Conservation (phyloP, 2,329 filamentous ascomycete genomes). For the Colletotrichum australisinense region DNA sequence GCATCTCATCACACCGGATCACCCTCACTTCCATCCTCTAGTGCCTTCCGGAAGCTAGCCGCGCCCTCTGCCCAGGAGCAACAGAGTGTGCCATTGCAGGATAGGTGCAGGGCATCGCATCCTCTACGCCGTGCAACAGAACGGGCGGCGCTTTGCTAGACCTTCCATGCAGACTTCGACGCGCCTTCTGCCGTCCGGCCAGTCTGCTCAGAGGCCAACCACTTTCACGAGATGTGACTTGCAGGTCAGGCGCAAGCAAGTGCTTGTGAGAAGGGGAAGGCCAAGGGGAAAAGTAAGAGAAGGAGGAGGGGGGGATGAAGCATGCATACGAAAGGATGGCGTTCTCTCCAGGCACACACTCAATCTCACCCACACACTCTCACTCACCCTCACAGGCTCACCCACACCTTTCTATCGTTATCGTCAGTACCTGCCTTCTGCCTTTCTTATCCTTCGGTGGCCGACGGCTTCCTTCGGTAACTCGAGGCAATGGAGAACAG, state of each 20-base stretch:
- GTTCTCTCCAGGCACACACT: not conserved
- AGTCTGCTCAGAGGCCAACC: not conserved
- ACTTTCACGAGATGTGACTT: slow-evolving; percentile 17
- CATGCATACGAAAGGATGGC: not conserved
- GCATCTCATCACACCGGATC: slow-evolving; percentile 1
- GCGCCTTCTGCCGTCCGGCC: slow-evolving; percentile 26
- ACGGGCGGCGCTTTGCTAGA: slow-evolving; percentile 25
- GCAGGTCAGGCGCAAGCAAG: not conserved
- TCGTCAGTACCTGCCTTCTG: slow-evolving; percentile 1
- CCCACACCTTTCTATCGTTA: slow-evolving; percentile 8
- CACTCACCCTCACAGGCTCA: not conserved
- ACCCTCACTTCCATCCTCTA: not conserved
- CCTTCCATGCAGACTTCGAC: slow-evolving; percentile 35
- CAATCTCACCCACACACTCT: not conserved
- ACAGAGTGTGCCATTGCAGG: slow-evolving; percentile 26
- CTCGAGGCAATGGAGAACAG: not conserved
- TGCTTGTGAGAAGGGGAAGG: not conserved
- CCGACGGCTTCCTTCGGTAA: slow-evolving; percentile 33
- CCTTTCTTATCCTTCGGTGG: not conserved
- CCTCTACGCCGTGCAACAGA: slow-evolving; percentile 7
- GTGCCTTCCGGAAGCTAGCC: not conserved
- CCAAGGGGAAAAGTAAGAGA: not conserved
- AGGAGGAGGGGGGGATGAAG: not conserved
- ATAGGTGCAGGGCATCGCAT: slow-evolving; percentile 16
- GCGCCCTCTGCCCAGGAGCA: slow-evolving; percentile 14